Base-by-base conservation (phyloP, 1,284 basidiomycete genomes). In the Testicularia cyperi region DNA sequence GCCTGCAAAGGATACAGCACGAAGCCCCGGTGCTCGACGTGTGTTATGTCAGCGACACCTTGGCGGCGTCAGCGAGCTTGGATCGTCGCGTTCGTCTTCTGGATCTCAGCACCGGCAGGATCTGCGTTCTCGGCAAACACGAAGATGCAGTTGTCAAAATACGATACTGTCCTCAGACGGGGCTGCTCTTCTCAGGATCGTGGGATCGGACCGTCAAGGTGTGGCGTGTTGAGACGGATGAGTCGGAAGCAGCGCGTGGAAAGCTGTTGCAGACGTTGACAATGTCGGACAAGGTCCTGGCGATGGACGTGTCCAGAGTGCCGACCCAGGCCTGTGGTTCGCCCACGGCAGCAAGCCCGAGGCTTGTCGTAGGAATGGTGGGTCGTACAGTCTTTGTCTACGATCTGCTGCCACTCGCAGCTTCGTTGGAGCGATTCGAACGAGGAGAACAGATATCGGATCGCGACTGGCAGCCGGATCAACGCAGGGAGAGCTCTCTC, bases 401-500 rank as follows among this genome's bases (percentile, higher is more conserved):
- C 44, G 56, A 73, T n/a, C 48, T 72, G 1, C 9, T 33, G 0
- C 42, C 51, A n/a, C 47, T 73, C 12, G 40, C 42, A 2, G 26
- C 20, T 3, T 64, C 65, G 5, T 32, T 69, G 7, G 55, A 65
- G 8, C 36, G 29, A 5, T 27, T 34, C 15, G 14, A 14, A 14
- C n/a, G 27, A 4, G 67, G 56, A 1, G 35, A 51, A 18, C 10
- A 16, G 19, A 60, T 58, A 9, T 20, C 34, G 9, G 55, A 45
- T 9, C 13, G 63, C 16, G 57, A 61, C 6, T 70, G 35, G 30
- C 45, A 56, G 32, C 65, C 74, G 14, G 71, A 70, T 30, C 88
- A 92, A 70, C 83, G 84, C 70, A 79, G 95, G 52, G 95, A 97
- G 79, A 92, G 88, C 74, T 90, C 88, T 61, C 78, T 99, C 57